phyloP scores from a whole-genome alignment of 176 grass and related monocot genomes.

The Panicum miliaceum region DNA sequence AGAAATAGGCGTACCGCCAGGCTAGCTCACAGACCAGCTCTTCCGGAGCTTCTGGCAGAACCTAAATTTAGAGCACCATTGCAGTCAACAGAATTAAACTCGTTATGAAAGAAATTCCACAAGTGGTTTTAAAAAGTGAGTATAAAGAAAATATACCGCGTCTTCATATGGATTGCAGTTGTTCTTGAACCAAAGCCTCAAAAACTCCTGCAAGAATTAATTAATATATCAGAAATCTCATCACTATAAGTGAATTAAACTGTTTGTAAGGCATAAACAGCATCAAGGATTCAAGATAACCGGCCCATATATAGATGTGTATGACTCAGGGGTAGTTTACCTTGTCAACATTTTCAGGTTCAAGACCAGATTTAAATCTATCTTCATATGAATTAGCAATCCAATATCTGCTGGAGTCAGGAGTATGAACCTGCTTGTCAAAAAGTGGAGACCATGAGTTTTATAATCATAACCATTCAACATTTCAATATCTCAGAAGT shows the following conservation, averaged over 20 bases:
- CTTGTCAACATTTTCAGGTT: conserved; percentile 99
- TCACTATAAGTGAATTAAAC: conserved; percentile 11
- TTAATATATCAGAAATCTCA: conserved; percentile 18
- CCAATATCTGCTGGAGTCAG: conserved; percentile 99
- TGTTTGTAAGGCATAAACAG: not conserved
- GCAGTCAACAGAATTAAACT: not conserved
- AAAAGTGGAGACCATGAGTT: conserved; percentile 7
- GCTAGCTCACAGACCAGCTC: conserved; percentile 88
- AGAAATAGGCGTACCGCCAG: conserved; percentile 70
- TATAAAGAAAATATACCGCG: conserved; percentile 47
- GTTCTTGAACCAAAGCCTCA: conserved; percentile 95
- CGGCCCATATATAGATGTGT: not conserved
- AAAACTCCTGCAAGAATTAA: conserved; percentile 73
- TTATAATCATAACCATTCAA: not conserved
- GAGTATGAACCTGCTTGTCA: conserved; percentile 81
- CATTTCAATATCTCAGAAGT: not conserved
- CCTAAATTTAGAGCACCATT: conserved; percentile 53
- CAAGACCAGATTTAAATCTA: conserved; percentile 70
- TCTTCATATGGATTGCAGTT: conserved; percentile 99
- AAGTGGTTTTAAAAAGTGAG: not conserved
- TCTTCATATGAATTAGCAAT: conserved; percentile 86
- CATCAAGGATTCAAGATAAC: not conserved
- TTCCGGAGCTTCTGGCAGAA: conserved; percentile 89
- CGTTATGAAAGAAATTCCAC: not conserved
- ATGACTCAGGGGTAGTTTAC: conserved; percentile 40